These are phyloP conservation scores for Torulaspora microellipsoides DNA, from an alignment of 805 yeast genomes.

Conservation along the genomic window DNA sequence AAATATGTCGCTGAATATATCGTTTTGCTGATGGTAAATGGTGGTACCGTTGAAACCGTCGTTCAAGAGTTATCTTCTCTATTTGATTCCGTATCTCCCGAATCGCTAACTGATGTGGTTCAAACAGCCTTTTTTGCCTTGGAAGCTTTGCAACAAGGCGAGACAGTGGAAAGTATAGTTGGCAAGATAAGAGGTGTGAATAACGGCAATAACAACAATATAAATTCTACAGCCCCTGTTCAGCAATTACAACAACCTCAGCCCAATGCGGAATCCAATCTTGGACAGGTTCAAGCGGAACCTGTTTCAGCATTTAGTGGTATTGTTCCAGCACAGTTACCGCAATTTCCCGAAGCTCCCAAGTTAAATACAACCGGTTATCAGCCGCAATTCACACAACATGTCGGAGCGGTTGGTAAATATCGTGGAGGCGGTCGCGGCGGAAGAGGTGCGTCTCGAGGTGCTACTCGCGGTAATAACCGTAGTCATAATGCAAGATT, in stretches of 20 bases:
- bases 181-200: conserved; percentile 24
- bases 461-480: conserved; percentile 15
- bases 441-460: conserved; percentile 20
- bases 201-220: too few species aligned
- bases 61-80: conserved; percentile 55
- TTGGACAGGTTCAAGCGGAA: conserved; percentile 19
- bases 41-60: conserved; percentile 57
- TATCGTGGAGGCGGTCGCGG: conserved; percentile 22
- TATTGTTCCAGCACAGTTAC: conserved; percentile 21
- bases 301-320: conserved; percentile 30
- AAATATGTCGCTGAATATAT: conserved; percentile 70
- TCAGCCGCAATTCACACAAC: conserved; percentile 22
- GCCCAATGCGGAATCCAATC: conserved; percentile 13
- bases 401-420: conserved; percentile 20
- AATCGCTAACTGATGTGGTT: conserved; percentile 54
- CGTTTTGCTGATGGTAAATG: conserved; percentile 63
- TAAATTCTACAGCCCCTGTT: background rate
- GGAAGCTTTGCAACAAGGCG: conserved; percentile 38
- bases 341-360: conserved; percentile 9
- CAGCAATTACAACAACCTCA: conserved; percentile 20
- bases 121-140: conserved; percentile 56
- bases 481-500: conserved; percentile 32
- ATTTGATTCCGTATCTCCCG: conserved; percentile 57
- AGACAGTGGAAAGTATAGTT: conserved; percentile 29
- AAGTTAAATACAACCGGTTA: conserved; percentile 13